Evolutionary conservation across 129 eudicot species (phyloP).

Genomic region (Escallonia rubra): DNA sequence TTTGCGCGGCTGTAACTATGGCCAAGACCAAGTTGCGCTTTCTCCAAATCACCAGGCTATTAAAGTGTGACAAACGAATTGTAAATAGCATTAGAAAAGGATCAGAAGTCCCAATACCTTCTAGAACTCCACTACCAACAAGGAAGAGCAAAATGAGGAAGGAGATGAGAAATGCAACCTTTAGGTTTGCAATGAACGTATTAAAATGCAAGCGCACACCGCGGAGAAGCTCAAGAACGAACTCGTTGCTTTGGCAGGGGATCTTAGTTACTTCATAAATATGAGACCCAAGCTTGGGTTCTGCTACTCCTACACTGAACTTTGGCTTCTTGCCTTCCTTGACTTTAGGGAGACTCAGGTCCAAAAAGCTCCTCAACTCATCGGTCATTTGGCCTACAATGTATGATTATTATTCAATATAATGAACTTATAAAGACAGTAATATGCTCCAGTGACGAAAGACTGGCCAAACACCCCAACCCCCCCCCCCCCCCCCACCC

Average conservation of each 20-base stretch:
- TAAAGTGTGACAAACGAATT: conserved; percentile 5
- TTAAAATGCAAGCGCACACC: conserved; percentile 84
- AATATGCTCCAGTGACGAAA: neutral
- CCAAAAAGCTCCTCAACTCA: conserved; percentile 75
- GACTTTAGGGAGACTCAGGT: conserved; percentile 59
- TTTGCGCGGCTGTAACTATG: conserved; percentile 94
- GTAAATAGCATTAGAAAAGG: neutral
- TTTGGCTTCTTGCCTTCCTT: conserved; percentile 79
- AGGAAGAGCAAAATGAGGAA: neutral
- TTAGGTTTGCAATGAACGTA: conserved; percentile 67
- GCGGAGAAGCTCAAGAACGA: conserved; percentile 77
- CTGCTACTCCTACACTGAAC: conserved; percentile 65
- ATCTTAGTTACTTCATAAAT: conserved; percentile 67
- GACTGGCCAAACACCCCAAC: too few species aligned
- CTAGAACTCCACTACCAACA: neutral
- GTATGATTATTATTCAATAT: neutral
- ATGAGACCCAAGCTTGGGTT: conserved; percentile 71
- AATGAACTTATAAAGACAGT: conserved; percentile 1
- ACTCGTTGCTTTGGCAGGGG: conserved; percentile 80
- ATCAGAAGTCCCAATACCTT: conserved; percentile 4
- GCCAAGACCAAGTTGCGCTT: conserved; percentile 86
- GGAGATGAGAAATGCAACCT: conserved; percentile 33
- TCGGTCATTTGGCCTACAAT: conserved; percentile 73
- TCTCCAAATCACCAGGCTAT: conserved; percentile 91
- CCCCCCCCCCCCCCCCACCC: too few species aligned